A percentile compares a stretch with the other conserved stretches of the same genome.
These are phyloP conservation scores for Tremellales sp. DNA, from an alignment of 1,284 basidiomycete species.

Conservation along the genomic window DNA sequence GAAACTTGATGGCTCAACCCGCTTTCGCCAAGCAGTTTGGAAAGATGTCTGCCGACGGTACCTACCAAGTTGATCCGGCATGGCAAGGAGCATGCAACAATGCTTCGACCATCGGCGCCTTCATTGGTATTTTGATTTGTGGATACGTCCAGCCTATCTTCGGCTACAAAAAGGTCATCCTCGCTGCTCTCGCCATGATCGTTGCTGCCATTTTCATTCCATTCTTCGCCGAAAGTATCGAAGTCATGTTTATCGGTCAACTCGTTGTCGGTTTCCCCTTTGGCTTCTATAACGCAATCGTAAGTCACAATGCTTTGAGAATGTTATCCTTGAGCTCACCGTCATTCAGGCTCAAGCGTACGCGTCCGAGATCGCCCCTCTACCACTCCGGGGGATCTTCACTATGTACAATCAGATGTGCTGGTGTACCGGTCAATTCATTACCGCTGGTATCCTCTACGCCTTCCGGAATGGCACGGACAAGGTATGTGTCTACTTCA, in stretches of 20 bases:
- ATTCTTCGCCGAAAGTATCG: constrained; percentile 42
- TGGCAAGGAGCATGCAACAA: not conserved
- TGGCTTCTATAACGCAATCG: not conserved
- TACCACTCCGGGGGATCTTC: constrained; percentile 39
- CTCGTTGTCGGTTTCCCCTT: constrained; percentile 23
- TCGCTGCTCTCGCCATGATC: constrained; percentile 12
- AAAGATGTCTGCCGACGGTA: not conserved
- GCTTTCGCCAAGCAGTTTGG: not conserved
- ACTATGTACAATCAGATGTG: constrained; percentile 39
- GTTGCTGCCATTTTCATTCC: constrained; percentile 44
- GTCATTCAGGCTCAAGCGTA: constrained; percentile 39
- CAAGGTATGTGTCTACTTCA: constrained; percentile 30
- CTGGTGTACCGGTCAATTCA: constrained; percentile 16
- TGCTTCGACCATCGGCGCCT: not conserved
- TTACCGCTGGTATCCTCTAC: constrained; percentile 31
- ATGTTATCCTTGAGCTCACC: no score
- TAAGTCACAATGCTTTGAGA: not conserved
- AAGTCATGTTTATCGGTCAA: constrained; percentile 43
- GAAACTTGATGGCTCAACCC: constrained; percentile 7
- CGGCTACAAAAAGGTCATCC: constrained; percentile 40
- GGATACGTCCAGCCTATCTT: constrained; percentile 35
- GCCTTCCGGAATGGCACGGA: constrained; percentile 6
- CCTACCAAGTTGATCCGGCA: not conserved
- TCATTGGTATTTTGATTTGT: constrained; percentile 24
- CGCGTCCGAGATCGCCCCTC: constrained; percentile 48